Evolutionary conservation across 2,329 filamentous ascomycete species (phyloP), one percentile per base, ranked within the genome.

Genomic region (Mycosphaerella sp.): DNA sequence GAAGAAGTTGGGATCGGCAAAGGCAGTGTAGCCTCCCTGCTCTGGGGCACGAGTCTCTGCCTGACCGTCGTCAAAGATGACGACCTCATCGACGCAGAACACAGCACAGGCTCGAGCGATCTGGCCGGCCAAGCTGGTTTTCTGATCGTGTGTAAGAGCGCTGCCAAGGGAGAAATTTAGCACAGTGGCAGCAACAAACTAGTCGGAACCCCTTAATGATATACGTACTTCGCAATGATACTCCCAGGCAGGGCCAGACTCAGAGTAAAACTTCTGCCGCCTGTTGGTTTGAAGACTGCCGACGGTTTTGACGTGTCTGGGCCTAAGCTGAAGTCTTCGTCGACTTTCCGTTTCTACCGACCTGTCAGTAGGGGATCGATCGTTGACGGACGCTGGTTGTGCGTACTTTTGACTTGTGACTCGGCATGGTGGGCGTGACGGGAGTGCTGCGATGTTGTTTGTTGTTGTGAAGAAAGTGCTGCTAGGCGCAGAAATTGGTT

Each of bases 41-140:
- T 73, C 68, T 68, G 59, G 58, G 28, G 57, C 59, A 50, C 51
- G 57, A 32, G n/a, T 61, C 13, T 49, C 53, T 28, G 58, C 62
- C 49, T 76, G 71, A n/a, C 76, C 78, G 69, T 94, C 89, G 64
- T 91, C 82, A 68, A 86, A 95, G 49, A 95, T 73, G 44, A 95
- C 77, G 27, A 94, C 77, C 70, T 95, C 89, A 66, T 95, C 89
- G 59, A 95, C 79, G 63, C 81, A 85, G 71, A 93, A 94, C 56
- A 94, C 84, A 55, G 87, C 85, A 45, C 89, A 78, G 30, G 87
- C 87, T 47, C 89, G 86, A 5, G 88, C 88, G 47, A 95, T 83
- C 57, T 85, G 83, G 6, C 85, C 86, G 1, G 84, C 85, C 42
- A 86, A 75, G 42, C 79, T 77, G 32, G 85, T 88, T 65, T 88